phyloP scores from a whole-genome alignment of 2,329 filamentous ascomycete genomes.

The Phaeosphaeriaceae sp. region DNA sequence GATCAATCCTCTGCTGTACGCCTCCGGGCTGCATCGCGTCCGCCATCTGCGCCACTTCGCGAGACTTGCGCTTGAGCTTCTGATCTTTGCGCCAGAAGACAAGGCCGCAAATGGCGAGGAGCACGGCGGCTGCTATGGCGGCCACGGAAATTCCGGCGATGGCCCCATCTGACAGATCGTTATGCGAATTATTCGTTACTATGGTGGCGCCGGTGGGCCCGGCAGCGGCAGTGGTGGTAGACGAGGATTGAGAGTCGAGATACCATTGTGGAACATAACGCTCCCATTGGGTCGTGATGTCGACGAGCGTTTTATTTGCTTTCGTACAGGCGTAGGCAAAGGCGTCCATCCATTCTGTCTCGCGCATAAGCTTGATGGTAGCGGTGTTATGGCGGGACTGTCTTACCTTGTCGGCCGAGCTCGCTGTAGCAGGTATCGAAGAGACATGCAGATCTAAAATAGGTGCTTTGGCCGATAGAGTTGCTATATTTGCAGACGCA shows the following conservation, averaged over 20 bases:
- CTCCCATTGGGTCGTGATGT: conserved; percentile 20
- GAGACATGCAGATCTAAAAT: conserved; percentile 21
- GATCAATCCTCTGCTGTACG: conserved; percentile 10
- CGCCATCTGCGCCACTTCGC: conserved; percentile 9
- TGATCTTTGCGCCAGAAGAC: conserved; percentile 11
- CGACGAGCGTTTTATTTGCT: conserved; percentile 2
- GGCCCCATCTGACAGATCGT: background rate
- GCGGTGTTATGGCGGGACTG: background rate
- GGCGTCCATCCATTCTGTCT: conserved; percentile 16
- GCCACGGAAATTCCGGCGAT: conserved; percentile 3
- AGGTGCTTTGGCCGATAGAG: conserved; percentile 13
- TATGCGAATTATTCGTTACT: background rate
- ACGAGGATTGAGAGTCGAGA: background rate
- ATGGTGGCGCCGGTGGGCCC: background rate
- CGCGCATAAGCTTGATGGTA: background rate
- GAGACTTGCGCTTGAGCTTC: conserved; percentile 9
- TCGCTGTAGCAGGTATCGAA: conserved; percentile 17
- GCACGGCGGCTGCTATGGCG: background rate
- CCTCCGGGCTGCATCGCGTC: conserved; percentile 13
- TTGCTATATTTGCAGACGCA: conserved; percentile 26
- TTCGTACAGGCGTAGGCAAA: conserved; percentile 16
- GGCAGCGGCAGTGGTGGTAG: background rate
- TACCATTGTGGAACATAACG: conserved; percentile 13
- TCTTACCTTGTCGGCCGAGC: conserved; percentile 12
- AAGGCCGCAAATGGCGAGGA: conserved; percentile 6